Percentiles rank a stretch among this genome's conserved stretches.
These are phyloP conservation scores for Arabis alpina DNA, from an alignment of 345 rosid genomes.

Conservation along the genomic window DNA sequence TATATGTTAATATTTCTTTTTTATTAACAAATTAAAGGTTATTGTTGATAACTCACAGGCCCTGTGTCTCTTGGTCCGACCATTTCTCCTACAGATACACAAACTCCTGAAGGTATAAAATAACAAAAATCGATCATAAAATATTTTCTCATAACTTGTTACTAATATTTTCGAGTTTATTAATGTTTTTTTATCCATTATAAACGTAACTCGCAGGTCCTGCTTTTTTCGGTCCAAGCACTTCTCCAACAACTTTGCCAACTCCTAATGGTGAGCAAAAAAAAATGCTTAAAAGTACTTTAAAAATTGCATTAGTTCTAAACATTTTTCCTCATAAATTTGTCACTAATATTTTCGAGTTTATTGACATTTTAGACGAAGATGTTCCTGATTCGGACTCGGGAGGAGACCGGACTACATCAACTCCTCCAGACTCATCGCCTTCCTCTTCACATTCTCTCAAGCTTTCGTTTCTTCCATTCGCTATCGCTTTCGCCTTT, in stretches of 20 bases:
- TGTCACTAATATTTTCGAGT: constrained; percentile 8
- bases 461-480: constrained; percentile 53
- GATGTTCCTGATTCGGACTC: constrained; percentile 35
- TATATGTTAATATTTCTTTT: not conserved
- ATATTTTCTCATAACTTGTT: not conserved
- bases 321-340: constrained; percentile 27
- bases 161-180: not conserved
- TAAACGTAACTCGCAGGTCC: constrained; percentile 21
- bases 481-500: constrained; percentile 50
- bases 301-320: not conserved
- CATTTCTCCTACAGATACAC: constrained; percentile 50
- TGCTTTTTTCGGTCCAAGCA: constrained; percentile 12
- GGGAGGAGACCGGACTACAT: constrained; percentile 22
- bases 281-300: not conserved
- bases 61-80: constrained; percentile 58
- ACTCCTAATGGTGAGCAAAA: constrained; percentile 35
- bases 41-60: constrained; percentile 43
- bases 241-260: constrained; percentile 13
- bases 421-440: constrained; percentile 52
- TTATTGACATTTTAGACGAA: constrained; percentile 9
- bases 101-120: constrained; percentile 34
- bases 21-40: not conserved
- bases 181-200: not conserved
- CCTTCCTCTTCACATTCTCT: constrained; percentile 57
- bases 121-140: not conserved